Evolutionary conservation across 2,329 filamentous ascomycete genomes (phyloP), one percentile per base, ranked within the genome.

Genomic region (Lomentospora prolificans): DNA sequence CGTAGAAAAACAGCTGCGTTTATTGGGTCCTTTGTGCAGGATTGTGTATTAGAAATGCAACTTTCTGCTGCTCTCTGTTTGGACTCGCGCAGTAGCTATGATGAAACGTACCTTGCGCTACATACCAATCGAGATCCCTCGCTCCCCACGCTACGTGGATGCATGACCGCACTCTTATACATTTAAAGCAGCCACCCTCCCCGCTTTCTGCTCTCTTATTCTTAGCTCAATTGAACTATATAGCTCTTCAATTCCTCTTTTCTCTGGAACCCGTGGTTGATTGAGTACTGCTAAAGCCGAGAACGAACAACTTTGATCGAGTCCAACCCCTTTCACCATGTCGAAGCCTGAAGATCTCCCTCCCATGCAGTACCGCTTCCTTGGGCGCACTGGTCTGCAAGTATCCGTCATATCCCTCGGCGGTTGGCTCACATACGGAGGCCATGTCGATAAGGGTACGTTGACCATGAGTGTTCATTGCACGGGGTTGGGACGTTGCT

Each of bases 401-500:
- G 85, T 90, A 31, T 90, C 86, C 27, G 78, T 82, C 50, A 85
- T 90, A 59, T 85, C 84, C 2, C 75, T 90, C 2, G 87, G 83
- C 57, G 81, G 83, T 61, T 85, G 84, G 84, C 75, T 90, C 54
- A 90, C 87, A 1, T 89, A 88, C 61, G 87, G 87, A 55, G 86
- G 85, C 17, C 84, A 88, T 61, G 82, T 89, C 28, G 82, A 84
- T 56, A 79, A 82, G 65, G 81, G 83, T 83, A 71, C 61, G 72
- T 28, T n/a, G n/a, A n/a, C n/a, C n/a, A n/a, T n/a, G n/a, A n/a
- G n/a, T n/a, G n/a, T n/a, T n/a, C n/a, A n/a, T n/a, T n/a, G n/a
- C n/a, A n/a, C n/a, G 30, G 30, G n/a, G 14, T 46, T 46, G n/a
- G 14, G 9, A 19, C 6, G 4, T 48, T 25, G 22, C 44, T 48